Base-by-base conservation (phyloP, 1,139 yeast genomes). In the Arxiozyma bovina region DNA sequence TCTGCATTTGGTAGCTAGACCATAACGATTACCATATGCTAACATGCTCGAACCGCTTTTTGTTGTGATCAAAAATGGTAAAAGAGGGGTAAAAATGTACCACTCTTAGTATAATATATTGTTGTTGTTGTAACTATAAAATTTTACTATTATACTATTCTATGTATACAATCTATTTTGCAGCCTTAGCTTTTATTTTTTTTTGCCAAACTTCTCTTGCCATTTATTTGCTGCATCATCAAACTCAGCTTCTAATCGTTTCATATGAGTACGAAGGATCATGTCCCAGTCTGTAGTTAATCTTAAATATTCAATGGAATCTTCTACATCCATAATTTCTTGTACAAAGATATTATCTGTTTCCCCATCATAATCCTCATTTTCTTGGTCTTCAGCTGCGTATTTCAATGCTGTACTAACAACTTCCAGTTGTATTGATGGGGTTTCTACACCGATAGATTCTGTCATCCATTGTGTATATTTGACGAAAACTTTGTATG, bases 391-490 rank as follows among this genome's bases (percentile, higher is more conserved):
- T 51, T 66, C 71, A n/a, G 56, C 55, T 6, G 70, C 71, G 54
- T 67, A 66, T 53, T 61, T 67, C 25, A 63, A 53, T 8, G 69
- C 61, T 50, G 65, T 65, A 42, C 64, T 62, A 12, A 68, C 60
- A 4, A 67, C 61, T 51, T 69, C 71, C 25, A 68, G 56, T 11
- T 63, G 61, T 45, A 61, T 47, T n/a, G 63, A 51, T 0, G 59
- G 53, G 50, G 58, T 60, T 20, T 57, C 62, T 4, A 58, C 50
- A 7, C 58, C 60, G 40, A 66, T 46, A 0, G 71, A 63, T 48
- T 68, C 71, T 17, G 65, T 52, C 62, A 66, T 57, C 72, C 72
- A 69, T 54, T 69, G 71, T 6, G 67, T 64, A 54, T 65, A 68
- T 51, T 69, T 69, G 38, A 67, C 66, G 52, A 64, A 68, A 51